These are phyloP conservation scores for Gynostemma pentaphyllum DNA, from an alignment of 306 rosid genomes.

Conservation along the genomic window DNA sequence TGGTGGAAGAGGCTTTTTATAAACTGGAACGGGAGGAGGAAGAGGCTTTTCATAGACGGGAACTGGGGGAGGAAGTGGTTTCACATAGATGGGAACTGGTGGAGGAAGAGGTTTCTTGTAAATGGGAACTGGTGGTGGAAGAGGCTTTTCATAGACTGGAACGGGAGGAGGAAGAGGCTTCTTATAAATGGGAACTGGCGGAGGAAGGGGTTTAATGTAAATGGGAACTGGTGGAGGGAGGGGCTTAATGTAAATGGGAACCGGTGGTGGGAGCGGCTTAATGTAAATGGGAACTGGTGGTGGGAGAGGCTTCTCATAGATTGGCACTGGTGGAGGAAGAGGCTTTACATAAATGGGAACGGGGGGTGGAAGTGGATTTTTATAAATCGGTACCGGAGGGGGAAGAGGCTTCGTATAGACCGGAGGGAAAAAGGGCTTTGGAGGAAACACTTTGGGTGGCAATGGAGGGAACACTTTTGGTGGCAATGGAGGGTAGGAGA, in stretches of 20 bases:
- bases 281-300: neutral
- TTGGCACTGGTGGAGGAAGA: slow-evolving; percentile 5
- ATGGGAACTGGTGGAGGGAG: slow-evolving; percentile 1
- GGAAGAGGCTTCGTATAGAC: neutral
- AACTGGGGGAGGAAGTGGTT: slow-evolving; percentile 8
- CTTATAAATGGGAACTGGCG: neutral
- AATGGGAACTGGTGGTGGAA: slow-evolving; percentile 1
- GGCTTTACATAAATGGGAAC: neutral
- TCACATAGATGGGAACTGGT: neutral
- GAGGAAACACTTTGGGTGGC: slow-evolving; percentile 30
- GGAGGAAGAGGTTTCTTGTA: slow-evolving; percentile 15
- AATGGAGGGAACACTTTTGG: slow-evolving; percentile 18
- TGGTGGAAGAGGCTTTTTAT: slow-evolving; percentile 9
- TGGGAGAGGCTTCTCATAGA: slow-evolving; percentile 4
- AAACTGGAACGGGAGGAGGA: slow-evolving; percentile 4
- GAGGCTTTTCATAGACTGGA: neutral
- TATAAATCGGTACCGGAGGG: slow-evolving; percentile 8
- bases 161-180: slow-evolving; percentile 1
- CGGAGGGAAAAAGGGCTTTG: slow-evolving; percentile 19
- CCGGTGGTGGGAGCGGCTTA: slow-evolving; percentile 16
- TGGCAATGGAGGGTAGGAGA: slow-evolving; percentile 12
- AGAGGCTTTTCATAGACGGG: neutral
- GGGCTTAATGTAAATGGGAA: neutral
- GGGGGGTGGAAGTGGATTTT: too few relatives aligned
- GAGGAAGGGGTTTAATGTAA: slow-evolving; percentile 4